These are phyloP conservation scores for Ilyonectria sp. DNA, from an alignment of 2,329 filamentous ascomycete genomes.

Conservation along the genomic window DNA sequence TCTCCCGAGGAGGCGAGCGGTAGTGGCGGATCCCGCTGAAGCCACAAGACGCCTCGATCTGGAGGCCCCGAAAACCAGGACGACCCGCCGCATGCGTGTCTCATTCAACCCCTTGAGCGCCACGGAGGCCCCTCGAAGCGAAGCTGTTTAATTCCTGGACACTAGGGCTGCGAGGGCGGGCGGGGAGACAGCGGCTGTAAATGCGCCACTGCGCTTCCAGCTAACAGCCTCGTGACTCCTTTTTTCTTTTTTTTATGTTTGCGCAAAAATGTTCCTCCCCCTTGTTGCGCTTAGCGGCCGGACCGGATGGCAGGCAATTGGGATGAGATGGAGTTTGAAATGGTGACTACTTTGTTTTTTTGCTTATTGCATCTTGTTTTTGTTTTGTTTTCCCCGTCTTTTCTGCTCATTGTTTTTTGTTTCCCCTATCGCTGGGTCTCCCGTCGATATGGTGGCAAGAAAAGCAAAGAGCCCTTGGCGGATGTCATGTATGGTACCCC, in stretches of 20 bases:
- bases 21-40: constrained; percentile 47
- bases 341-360: constrained; percentile 24
- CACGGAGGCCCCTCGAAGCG: constrained; percentile 1
- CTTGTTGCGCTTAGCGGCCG: constrained; percentile 35
- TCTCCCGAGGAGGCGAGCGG: constrained; percentile 54
- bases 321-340: constrained; percentile 34
- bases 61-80: constrained; percentile 3
- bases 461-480: constrained; percentile 29
- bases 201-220: constrained; percentile 25
- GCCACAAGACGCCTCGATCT: not conserved
- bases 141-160: constrained; percentile 27
- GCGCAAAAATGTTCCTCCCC: constrained; percentile 19
- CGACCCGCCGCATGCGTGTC: not conserved
- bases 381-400: constrained; percentile 25
- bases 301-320: constrained; percentile 32
- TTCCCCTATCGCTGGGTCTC: constrained; percentile 19
- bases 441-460: constrained; percentile 12
- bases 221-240: constrained; percentile 5
- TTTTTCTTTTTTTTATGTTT: constrained; percentile 19
- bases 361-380: constrained; percentile 23
- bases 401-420: constrained; percentile 30
- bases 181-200: constrained; percentile 25
- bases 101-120: constrained; percentile 9
- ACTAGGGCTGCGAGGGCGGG: constrained; percentile 27
- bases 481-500: constrained; percentile 36